A percentile compares a stretch with the other conserved stretches of the same genome.
Conservation (phyloP, 2,329 filamentous ascomycete genomes). For the Harringtonia lauricola region DNA sequence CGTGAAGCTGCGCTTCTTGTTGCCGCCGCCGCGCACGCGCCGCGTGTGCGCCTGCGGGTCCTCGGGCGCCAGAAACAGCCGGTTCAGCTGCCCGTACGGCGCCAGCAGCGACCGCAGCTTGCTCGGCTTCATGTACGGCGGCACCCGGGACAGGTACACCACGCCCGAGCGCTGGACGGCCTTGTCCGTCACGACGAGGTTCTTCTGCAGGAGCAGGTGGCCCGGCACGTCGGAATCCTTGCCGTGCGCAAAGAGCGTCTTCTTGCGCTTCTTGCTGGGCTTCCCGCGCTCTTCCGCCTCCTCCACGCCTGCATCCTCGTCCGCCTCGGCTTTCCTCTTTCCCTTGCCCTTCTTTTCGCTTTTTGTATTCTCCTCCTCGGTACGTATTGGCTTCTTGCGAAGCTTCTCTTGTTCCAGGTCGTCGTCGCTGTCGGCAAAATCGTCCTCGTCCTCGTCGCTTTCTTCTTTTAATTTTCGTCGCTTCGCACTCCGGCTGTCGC, state of each 20-base stretch:
- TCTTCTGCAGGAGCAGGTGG: constrained; percentile 52
- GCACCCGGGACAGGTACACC: constrained; percentile 72
- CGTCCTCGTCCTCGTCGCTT: constrained; percentile 18
- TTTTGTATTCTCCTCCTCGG: not conserved
- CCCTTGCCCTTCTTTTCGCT: not conserved
- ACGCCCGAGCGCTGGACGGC: constrained; percentile 66
- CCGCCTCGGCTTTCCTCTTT: not conserved
- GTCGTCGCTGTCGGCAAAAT: not conserved
- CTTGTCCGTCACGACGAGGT: constrained; percentile 52
- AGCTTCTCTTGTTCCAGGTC: not conserved
- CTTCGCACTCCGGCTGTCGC: constrained; percentile 38
- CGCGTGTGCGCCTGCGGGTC: constrained; percentile 54
- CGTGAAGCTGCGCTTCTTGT: constrained; percentile 71
- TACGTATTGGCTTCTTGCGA: not conserved
- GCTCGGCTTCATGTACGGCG: constrained; percentile 78
- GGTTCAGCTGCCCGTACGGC: constrained; percentile 64
- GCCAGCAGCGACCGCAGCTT: constrained; percentile 67
- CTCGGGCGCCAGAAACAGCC: constrained; percentile 71
- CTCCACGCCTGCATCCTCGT: not conserved
- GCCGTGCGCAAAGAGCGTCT: not conserved
- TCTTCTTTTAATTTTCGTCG: constrained; percentile 46
- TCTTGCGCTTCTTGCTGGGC: constrained; percentile 5
- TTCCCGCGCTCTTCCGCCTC: not conserved
- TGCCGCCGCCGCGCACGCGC: constrained; percentile 62
- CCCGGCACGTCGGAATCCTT: constrained; percentile 28